These are phyloP conservation scores for Dactylorhiza incarnata DNA, from an alignment of 106 monocot species.

Conservation along the genomic window DNA sequence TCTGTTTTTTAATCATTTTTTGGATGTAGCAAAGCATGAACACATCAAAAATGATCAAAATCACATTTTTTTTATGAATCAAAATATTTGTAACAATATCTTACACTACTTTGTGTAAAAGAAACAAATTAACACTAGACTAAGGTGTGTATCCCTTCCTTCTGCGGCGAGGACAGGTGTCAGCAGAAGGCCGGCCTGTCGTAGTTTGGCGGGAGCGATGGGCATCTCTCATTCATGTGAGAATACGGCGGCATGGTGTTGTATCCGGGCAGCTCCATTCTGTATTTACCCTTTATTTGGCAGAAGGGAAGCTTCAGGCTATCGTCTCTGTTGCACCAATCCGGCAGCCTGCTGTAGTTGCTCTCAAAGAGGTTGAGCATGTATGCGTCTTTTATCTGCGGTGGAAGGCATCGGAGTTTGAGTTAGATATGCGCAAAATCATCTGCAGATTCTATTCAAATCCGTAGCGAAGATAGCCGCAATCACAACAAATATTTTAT, in stretches of 20 bases:
- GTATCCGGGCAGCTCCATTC: slow-evolving; percentile 87
- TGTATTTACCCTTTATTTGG: slow-evolving; percentile 73
- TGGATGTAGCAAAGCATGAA: too few species aligned
- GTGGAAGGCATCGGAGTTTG: neutral
- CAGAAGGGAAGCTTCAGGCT: slow-evolving; percentile 72
- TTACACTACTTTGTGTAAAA: too few species aligned
- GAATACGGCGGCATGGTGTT: slow-evolving; percentile 69
- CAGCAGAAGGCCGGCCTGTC: slow-evolving; percentile 39
- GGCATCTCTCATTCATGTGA: slow-evolving; percentile 91
- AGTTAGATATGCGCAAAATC: neutral
- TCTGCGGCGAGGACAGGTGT: neutral
- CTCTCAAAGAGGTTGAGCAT: slow-evolving; percentile 80
- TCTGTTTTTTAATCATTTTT: too few species aligned
- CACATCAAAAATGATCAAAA: too few species aligned
- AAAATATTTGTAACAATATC: too few species aligned
- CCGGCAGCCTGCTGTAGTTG: slow-evolving; percentile 53
- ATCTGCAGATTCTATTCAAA: neutral
- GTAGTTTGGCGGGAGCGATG: slow-evolving; percentile 73
- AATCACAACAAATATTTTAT: too few species aligned
- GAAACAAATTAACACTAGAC: too few species aligned
- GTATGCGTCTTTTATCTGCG: slow-evolving; percentile 94
- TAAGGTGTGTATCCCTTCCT: too few species aligned
- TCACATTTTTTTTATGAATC: too few species aligned
- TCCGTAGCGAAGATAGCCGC: neutral
- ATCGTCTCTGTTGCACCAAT: slow-evolving; percentile 89